These are phyloP conservation scores for Hanseniaspora thailandica DNA, from an alignment of 805 yeast species.

Conservation along the genomic window DNA sequence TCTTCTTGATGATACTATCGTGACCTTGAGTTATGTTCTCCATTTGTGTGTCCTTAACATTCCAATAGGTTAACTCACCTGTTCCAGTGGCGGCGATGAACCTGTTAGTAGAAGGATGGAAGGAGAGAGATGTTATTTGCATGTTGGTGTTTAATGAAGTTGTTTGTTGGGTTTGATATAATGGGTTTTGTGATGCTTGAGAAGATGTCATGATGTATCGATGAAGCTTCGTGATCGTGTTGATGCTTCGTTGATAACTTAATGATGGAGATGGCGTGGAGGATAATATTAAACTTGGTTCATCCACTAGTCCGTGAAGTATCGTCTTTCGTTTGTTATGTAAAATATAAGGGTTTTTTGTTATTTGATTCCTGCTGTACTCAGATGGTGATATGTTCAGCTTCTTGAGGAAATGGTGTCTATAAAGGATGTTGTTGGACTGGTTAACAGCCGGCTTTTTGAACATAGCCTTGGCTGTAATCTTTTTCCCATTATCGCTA, in stretches of 20 bases:
- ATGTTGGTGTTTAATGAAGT: slow-evolving; percentile 1
- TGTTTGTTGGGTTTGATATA: neutral
- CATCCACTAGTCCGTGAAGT: neutral
- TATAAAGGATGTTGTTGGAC: slow-evolving; percentile 8
- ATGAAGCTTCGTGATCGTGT: neutral
- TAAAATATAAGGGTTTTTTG: neutral
- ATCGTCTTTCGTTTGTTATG: neutral
- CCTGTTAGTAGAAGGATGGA: slow-evolving; percentile 1
- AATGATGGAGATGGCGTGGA: neutral
- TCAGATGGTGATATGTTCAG: neutral
- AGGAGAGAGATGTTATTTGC: neutral
- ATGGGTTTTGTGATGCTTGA: neutral
- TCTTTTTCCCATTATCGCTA: neutral
- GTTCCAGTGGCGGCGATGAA: slow-evolving; percentile 78
- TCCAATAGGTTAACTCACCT: slow-evolving; percentile 96
- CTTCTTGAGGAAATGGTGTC: neutral
- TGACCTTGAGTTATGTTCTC: slow-evolving; percentile 99
- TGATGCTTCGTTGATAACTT: neutral
- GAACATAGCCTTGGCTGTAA: neutral
- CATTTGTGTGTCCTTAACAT: slow-evolving; percentile 86
- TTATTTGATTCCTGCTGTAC: neutral
- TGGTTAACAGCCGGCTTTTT: slow-evolving; percentile 4
- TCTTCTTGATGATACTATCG: slow-evolving; percentile 71
- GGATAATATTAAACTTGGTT: neutral
- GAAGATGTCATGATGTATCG: slow-evolving; percentile 4